Base-by-base conservation (phyloP, 148 eudicot species). In the Oxyria digyna region DNA sequence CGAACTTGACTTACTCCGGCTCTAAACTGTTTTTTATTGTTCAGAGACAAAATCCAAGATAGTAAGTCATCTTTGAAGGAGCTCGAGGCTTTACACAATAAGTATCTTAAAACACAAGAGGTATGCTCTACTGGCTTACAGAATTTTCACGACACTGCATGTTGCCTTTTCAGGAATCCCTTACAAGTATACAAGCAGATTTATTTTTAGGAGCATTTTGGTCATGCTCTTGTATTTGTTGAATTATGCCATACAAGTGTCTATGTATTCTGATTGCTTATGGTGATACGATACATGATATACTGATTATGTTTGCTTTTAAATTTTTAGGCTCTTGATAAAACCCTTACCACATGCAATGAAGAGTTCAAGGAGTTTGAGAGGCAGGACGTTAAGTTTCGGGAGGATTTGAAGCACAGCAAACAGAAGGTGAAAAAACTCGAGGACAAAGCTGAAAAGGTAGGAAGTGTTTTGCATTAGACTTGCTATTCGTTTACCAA, bases 281-380 rank as follows among this genome's bases (percentile, higher is more conserved):
- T 20, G 50, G 37, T 59, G 37, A 59, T 27, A 4, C 17, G 14
- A 31, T 59, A 59, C 31, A 38, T 27, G 37, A 14, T 27, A 14
- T 15, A 59, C 65, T 59, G 14, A 59, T 27, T 57, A 17, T 57
- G 40, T 42, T 32, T 73, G 27, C 42, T 69, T 38, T 77, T 67
- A 31, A 78, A 74, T 59, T 69, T 68, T 17, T 29, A 94, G 98
- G 98, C 87, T 69, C 96, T 94, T 42, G 98, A 94, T 40, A 75
- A 74, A 73, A 76, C 71, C 15, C 88, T 94, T 65, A 77, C 76
- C 62, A 69, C 49, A 18, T 85, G 90, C 71, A 94, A 85, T 65
- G 97, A 94, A 69, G 89, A 85, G 75, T 90, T 94, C 73, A 90
- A 94, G 76, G 97, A 87, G 72, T 94, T 90, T 76, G 98, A 94